phyloP scores from a whole-genome alignment of 192 early-diverging fungal species.

The Backusella circina region DNA sequence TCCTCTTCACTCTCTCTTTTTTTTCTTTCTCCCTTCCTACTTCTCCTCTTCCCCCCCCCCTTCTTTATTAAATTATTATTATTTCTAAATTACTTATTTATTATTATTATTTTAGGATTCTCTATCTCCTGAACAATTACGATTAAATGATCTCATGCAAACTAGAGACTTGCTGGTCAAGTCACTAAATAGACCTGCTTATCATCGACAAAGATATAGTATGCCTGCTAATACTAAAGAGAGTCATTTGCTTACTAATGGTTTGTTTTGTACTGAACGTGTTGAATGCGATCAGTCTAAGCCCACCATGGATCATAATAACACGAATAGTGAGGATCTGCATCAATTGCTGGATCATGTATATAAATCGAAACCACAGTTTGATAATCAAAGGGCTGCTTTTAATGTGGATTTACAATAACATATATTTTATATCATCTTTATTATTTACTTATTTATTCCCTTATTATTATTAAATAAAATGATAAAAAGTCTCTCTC shows the following conservation, averaged over 20 bases:
- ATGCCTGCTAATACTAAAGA: slow-evolving; percentile 42
- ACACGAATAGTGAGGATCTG: slow-evolving; percentile 37
- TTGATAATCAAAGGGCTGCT: slow-evolving; percentile 30
- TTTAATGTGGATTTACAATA: slow-evolving; percentile 7
- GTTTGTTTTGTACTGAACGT: slow-evolving; percentile 45
- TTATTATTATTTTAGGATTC: slow-evolving; percentile 40
- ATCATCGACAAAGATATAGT: slow-evolving; percentile 41
- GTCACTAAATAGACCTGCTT: slow-evolving; percentile 24
- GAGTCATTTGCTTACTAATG: slow-evolving; percentile 34
- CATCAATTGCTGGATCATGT: slow-evolving; percentile 18
- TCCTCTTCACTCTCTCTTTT: neutral
- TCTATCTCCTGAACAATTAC: slow-evolving; percentile 42
- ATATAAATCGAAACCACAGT: slow-evolving; percentile 10
- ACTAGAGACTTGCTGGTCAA: slow-evolving; percentile 45
- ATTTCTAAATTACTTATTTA: slow-evolving; percentile 1
- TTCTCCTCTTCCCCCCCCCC: neutral
- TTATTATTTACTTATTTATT: neutral
- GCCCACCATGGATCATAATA: neutral
- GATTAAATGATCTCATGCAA: slow-evolving; percentile 43
- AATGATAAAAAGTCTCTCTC: neutral
- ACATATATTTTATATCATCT: neutral
- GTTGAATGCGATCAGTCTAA: slow-evolving; percentile 34
- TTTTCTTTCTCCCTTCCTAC: neutral
- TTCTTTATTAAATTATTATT: neutral
- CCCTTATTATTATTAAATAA: neutral